Conservation (phyloP, 305 asterid genomes). For the Solanum hybrid region DNA sequence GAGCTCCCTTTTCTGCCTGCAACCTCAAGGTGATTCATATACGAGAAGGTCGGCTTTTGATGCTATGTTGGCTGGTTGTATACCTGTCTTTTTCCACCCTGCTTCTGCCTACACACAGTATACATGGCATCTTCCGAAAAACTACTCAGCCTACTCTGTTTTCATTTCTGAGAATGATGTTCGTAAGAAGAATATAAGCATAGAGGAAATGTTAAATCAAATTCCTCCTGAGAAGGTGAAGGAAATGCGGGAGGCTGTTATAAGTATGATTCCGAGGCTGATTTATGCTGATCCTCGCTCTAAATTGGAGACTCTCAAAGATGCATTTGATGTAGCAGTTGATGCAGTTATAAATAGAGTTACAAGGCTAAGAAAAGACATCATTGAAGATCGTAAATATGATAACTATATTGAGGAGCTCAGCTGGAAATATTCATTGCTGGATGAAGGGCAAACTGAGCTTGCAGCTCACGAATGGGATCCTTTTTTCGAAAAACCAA, state of each 20-base stretch:
- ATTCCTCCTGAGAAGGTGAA: conserved; percentile 42
- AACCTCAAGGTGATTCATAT: conserved; percentile 81
- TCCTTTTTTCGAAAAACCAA: conserved; percentile 55
- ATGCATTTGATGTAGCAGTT: conserved; percentile 78
- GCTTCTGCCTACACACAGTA: conserved; percentile 84
- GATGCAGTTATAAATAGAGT: conserved; percentile 53
- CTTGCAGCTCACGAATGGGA: conserved; percentile 80
- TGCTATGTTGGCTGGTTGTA: conserved; percentile 80
- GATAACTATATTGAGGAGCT: conserved; percentile 46
- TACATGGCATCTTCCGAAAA: conserved; percentile 77
- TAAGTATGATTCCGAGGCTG: conserved; percentile 61
- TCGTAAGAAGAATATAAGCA: conserved; percentile 36
- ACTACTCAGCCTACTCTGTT: conserved; percentile 53
- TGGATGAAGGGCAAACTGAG: conserved; percentile 35
- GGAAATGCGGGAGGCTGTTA: conserved; percentile 66
- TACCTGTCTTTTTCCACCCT: conserved; percentile 83
- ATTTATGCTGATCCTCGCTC: conserved; percentile 75
- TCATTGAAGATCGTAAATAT: conserved; percentile 40
- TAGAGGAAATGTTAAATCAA: conserved; percentile 48
- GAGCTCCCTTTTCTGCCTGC: conserved; percentile 67
- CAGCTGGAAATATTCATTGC: conserved; percentile 66
- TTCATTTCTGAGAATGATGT: conserved; percentile 63
- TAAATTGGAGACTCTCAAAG: conserved; percentile 52
- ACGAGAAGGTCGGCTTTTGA: conserved; percentile 87
- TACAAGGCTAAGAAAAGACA: conserved; percentile 54